Evolutionary conservation across 768 basidiomycete genomes (phyloP).

Genomic region (Amylocystis lapponica): DNA sequence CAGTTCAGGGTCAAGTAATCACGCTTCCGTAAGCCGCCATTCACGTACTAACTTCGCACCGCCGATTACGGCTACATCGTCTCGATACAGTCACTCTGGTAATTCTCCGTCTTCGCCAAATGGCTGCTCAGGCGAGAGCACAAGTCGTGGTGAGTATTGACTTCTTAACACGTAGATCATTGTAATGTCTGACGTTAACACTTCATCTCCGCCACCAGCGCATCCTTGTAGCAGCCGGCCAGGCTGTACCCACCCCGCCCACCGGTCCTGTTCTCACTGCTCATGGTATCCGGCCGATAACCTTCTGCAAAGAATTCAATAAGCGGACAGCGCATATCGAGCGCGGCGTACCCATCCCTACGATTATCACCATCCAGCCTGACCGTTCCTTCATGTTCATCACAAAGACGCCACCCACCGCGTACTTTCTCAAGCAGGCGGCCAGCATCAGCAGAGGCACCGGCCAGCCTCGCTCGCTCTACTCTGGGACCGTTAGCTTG

Average conservation of each 20-base stretch:
- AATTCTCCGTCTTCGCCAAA: too few relatives aligned
- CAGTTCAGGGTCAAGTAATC: too few relatives aligned
- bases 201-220: conserved; percentile 63
- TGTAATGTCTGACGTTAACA: too few relatives aligned
- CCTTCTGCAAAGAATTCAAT: conserved; percentile 99
- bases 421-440: conserved; percentile 88
- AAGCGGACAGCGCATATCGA: conserved; percentile 88
- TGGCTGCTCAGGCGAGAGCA: conserved; percentile 59
- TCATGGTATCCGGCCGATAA: conserved; percentile 97
- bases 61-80: too few relatives aligned
- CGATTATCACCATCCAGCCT: conserved; percentile 88
- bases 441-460: conserved; percentile 89
- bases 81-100: too few relatives aligned
- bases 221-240: conserved; percentile 85
- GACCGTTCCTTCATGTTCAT: conserved; percentile 94
- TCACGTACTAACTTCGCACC: too few relatives aligned
- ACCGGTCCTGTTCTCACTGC: conserved; percentile 97
- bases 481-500: conserved; percentile 77
- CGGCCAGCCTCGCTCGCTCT: conserved; percentile 72
- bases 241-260: conserved; percentile 93
- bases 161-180: not conserved
- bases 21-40: too few relatives aligned
- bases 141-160: conserved; percentile 65
- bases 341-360: conserved; percentile 83
- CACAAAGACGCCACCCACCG: conserved; percentile 85